Evolutionary conservation across 2,329 filamentous ascomycete species (phyloP).

Genomic region (Ceratocystis smalleyi): DNA sequence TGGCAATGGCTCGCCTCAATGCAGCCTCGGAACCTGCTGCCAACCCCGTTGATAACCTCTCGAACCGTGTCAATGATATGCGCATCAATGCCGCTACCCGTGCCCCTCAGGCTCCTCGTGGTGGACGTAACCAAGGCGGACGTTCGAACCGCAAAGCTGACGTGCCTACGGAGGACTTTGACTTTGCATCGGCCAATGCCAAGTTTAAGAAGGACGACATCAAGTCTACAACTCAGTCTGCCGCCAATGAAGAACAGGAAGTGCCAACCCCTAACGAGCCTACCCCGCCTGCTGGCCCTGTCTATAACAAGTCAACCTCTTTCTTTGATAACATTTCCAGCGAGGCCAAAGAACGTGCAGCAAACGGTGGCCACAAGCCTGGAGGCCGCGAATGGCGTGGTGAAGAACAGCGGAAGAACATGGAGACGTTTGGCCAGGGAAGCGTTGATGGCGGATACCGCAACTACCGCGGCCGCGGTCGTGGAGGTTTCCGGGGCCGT

Average conservation of each 20-base stretch:
- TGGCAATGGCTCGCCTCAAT: slow-evolving; percentile 59
- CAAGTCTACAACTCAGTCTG: neutral
- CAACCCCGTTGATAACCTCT: slow-evolving; percentile 51
- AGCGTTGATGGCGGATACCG: slow-evolving; percentile 73
- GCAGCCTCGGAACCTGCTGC: slow-evolving; percentile 25
- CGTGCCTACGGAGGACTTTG: slow-evolving; percentile 79
- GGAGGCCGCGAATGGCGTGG: slow-evolving; percentile 76
- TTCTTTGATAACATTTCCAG: slow-evolving; percentile 99
- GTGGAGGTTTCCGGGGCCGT: slow-evolving; percentile 41
- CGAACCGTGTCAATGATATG: slow-evolving; percentile 65
- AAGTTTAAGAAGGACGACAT: slow-evolving; percentile 31
- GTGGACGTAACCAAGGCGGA: slow-evolving; percentile 26
- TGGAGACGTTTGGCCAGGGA: slow-evolving; percentile 94
- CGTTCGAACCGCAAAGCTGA: slow-evolving; percentile 54
- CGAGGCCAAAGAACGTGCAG: slow-evolving; percentile 75
- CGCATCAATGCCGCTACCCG: slow-evolving; percentile 43
- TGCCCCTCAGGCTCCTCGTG: slow-evolving; percentile 34
- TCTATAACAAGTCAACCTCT: slow-evolving; percentile 75
- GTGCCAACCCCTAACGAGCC: slow-evolving; percentile 34
- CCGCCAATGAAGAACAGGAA: slow-evolving; percentile 44
- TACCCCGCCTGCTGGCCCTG: slow-evolving; percentile 25
- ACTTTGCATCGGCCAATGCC: slow-evolving; percentile 52
- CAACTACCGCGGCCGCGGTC: slow-evolving; percentile 63
- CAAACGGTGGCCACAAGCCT: slow-evolving; percentile 50
- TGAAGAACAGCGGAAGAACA: slow-evolving; percentile 87